Evolutionary conservation across 2,329 filamentous ascomycete species (phyloP).

Genomic region (Cordyceps sp.): DNA sequence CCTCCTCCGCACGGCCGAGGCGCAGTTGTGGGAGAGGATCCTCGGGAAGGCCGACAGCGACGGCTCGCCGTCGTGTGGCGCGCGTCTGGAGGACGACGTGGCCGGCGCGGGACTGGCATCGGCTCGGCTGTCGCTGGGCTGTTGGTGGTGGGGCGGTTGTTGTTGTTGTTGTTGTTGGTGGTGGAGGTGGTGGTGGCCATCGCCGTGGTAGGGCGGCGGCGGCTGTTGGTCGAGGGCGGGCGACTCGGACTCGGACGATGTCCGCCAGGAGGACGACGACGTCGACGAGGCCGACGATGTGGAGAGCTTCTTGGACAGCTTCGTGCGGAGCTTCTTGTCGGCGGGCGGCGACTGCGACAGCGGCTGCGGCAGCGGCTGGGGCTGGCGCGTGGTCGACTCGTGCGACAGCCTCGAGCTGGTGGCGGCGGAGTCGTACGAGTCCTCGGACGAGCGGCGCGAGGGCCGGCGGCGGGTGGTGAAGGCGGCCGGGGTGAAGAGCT

Average conservation of each 20-base stretch:
- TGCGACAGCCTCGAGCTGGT: neutral
- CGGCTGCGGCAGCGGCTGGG: no score
- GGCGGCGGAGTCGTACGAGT: neutral
- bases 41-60: neutral
- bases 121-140: no score
- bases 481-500: neutral
- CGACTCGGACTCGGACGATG: neutral
- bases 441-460: constrained; percentile 1
- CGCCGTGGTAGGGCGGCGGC: no score
- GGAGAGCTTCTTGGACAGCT: constrained; percentile 2
- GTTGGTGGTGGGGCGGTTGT: no score
- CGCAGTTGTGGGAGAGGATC: neutral
- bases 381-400: neutral
- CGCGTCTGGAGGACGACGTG: no score
- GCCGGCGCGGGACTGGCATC: no score
- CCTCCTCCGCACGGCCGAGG: neutral
- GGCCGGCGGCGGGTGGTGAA: neutral
- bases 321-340: neutral
- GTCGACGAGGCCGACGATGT: neutral
- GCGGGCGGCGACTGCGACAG: neutral
- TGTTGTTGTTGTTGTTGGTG: no score
- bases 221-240: no score
- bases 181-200: no score
- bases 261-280: neutral
- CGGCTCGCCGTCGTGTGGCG: neutral